Evolutionary conservation across 1,284 basidiomycete genomes (phyloP), one percentile per base, ranked within the genome.

Genomic region (Phenoliferia sp.): DNA sequence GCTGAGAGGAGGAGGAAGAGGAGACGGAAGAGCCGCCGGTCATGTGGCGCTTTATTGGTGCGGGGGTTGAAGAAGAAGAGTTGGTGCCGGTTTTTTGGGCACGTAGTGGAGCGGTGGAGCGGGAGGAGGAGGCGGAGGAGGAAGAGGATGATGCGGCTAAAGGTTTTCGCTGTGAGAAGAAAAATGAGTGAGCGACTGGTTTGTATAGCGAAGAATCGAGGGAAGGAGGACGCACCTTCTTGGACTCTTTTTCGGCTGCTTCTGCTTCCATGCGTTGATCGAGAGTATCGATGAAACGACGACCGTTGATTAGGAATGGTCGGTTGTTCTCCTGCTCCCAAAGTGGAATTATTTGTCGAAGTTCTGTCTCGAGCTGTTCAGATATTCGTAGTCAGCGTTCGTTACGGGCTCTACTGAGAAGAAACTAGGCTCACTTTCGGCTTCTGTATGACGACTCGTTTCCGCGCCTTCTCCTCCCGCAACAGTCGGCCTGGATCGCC

Each of bases 381-480:
- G 39, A 10, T 17, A 17, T 29, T 29, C 34, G 2, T 29, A 39
- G 57, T 12, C 2, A 59, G 48, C 19, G 29, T 34, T 3, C 62
- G 29, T 31, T n/a, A 69, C 22, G 26, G n/a, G 31, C 31, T 10
- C 29, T 17, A 33, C 28, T 61, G 33, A 29, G 26, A 33, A n/a
- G 39, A 26, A 22, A 48, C n/a, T n/a, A n/a, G 44, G 33, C 88
- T 69, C 76, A 95, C 94, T 77, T 90, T 87, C 31, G 95, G 95
- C 79, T 97, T 98, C 80, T 96, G 89, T 77, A 92, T 90, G 70
- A 85, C 85, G n/a, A 99, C 92, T 16, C 94, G 83, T 80, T 97
- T 99, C 63, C 95, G 85, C 88, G 96, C 93, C 84, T 96, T 97
- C 81, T 98, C 95, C 80, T 99, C 95, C 59, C 92, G 84, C 59